Conservation (phyloP, 2,329 filamentous ascomycete species). For the Exophiala calicioides region DNA sequence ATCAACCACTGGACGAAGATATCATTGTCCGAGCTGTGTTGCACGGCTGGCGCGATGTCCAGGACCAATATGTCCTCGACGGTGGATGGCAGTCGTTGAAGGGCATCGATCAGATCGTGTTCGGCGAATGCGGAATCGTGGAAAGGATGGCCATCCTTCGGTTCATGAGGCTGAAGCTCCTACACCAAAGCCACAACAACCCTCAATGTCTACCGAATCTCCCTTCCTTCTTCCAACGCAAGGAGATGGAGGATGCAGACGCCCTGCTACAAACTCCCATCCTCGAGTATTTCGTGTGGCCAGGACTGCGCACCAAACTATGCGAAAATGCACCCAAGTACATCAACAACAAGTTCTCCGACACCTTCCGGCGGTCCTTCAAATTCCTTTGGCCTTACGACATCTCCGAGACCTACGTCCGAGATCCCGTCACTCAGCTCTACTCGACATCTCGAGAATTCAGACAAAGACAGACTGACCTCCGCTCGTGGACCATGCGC, state of each 20-base stretch:
- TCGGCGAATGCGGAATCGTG: constrained; percentile 14
- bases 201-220: constrained; percentile 6
- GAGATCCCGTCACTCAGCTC: constrained; percentile 9
- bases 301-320: constrained; percentile 30
- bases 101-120: constrained; percentile 18
- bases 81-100: constrained; percentile 17
- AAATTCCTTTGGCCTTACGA: constrained; percentile 19
- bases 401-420: constrained; percentile 8
- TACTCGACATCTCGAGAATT: constrained; percentile 16
- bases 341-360: constrained; percentile 21
- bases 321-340: constrained; percentile 8
- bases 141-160: constrained; percentile 19
- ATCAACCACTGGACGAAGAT: constrained; percentile 19
- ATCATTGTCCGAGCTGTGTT: constrained; percentile 22
- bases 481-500: constrained; percentile 19
- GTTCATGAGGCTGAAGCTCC: constrained; percentile 19
- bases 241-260: constrained; percentile 5
- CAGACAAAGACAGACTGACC: constrained; percentile 11
- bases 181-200: constrained; percentile 10
- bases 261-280: constrained; percentile 12
- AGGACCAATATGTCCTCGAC: constrained; percentile 20
- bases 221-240: constrained; percentile 11
- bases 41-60: constrained; percentile 21
- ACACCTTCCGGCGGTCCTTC: constrained; percentile 16
- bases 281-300: constrained; percentile 37